Conservation (phyloP, 331 rosid species). For the Acacia concinna region DNA sequence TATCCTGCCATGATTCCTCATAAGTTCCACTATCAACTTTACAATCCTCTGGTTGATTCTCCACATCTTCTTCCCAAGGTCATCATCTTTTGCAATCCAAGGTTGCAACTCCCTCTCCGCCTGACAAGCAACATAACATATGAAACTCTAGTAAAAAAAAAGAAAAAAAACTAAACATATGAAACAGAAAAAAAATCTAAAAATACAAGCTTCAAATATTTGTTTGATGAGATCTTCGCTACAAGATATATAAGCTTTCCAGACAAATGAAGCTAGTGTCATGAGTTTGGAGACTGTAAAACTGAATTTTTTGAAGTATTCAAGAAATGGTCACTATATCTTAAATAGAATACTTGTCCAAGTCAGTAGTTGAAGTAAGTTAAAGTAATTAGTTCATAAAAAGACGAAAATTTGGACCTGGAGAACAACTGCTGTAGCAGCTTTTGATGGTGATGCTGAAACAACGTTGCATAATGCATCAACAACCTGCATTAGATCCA, state of each 20-base stretch:
- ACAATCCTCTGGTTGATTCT: conserved; percentile 91
- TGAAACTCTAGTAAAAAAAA: conserved; percentile 24
- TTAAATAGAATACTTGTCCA: conserved; percentile 22
- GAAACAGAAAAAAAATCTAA: conserved; percentile 20
- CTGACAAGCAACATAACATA: conserved; percentile 55
- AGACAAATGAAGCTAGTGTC: neutral
- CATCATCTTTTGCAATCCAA: conserved; percentile 98
- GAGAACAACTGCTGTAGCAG: conserved; percentile 91
- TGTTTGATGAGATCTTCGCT: conserved; percentile 21
- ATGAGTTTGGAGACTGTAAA: conserved; percentile 6
- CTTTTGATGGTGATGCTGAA: conserved; percentile 86
- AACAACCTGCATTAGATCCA: conserved; percentile 61
- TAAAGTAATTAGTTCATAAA: conserved; percentile 21
- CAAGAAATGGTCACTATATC: conserved; percentile 8
- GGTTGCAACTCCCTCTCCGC: conserved; percentile 95
- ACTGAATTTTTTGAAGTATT: neutral
- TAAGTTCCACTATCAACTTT: conserved; percentile 86
- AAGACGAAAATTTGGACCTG: conserved; percentile 61
- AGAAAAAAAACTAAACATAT: conserved; percentile 25
- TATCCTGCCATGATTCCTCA: conserved; percentile 83
- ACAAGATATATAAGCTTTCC: conserved; percentile 19
- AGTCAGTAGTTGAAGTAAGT: conserved; percentile 1
- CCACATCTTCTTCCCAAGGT: conserved; percentile 96
- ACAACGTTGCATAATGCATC: conserved; percentile 97
- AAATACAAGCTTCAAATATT: conserved; percentile 15